Conservation (phyloP, 768 basidiomycete species). For the Naganishia randhawae region DNA sequence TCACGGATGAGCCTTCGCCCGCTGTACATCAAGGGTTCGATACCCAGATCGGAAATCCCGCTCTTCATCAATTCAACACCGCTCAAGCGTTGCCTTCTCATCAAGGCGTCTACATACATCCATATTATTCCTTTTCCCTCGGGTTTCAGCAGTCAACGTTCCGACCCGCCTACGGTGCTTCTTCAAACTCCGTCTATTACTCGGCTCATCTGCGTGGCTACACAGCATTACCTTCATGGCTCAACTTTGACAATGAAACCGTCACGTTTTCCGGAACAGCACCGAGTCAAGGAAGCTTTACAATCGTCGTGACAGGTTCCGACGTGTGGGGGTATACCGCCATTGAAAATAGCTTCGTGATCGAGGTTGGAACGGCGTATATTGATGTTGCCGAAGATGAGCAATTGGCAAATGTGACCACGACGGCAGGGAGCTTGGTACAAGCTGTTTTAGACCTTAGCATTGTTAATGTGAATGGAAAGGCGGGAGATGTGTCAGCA, state of each 20-base stretch:
- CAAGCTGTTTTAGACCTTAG: conserved; percentile 51
- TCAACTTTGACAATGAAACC: conserved; percentile 66
- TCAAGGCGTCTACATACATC: conserved; percentile 67
- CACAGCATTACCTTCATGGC: conserved; percentile 70
- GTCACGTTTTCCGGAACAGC: conserved; percentile 77
- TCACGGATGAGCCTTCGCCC: conserved; percentile 55
- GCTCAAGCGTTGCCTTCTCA: conserved; percentile 41
- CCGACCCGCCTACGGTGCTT: conserved; percentile 51
- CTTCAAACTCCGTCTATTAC: conserved; percentile 57
- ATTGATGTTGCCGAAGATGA: conserved; percentile 34
- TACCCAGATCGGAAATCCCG: conserved; percentile 66
- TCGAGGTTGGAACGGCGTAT: conserved; percentile 49
- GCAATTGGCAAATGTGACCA: conserved; percentile 57
- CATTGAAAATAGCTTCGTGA: conserved; percentile 61
- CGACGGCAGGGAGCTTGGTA: conserved; percentile 62
- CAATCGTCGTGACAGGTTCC: conserved; percentile 65
- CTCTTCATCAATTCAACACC: conserved; percentile 53
- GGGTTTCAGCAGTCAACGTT: conserved; percentile 73
- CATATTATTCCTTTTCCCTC: conserved; percentile 84
- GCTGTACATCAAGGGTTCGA: conserved; percentile 63
- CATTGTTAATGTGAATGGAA: conserved; percentile 60
- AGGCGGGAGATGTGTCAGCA: conserved; percentile 62
- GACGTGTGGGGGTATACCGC: conserved; percentile 75
- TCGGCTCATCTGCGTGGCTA: conserved; percentile 64
- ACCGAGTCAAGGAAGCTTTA: conserved; percentile 55